phyloP scores from a whole-genome alignment of 495 filamentous ascomycete species.

The Neurospora sp. region DNA sequence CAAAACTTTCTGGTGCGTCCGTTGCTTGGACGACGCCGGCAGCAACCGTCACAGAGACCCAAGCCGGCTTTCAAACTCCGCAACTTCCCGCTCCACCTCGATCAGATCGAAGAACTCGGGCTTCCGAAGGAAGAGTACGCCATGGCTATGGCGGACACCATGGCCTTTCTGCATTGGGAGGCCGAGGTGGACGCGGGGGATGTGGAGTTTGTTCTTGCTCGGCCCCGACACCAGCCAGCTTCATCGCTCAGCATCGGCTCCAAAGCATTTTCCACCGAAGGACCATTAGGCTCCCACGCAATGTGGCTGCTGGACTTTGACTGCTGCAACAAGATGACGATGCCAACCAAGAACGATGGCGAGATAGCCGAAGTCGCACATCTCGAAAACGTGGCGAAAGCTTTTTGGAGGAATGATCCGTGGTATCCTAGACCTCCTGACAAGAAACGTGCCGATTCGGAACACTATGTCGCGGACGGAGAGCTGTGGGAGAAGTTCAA shows the following conservation, averaged over 20 bases:
- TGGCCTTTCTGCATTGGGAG: slow-evolving; percentile 38
- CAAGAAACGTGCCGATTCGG: not conserved
- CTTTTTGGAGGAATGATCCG: slow-evolving; percentile 33
- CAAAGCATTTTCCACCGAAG: too few species aligned
- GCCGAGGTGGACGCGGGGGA: slow-evolving; percentile 36
- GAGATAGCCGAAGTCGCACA: not conserved
- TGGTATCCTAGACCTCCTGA: slow-evolving; percentile 27
- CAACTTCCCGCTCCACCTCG: slow-evolving; percentile 39
- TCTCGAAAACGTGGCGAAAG: slow-evolving; percentile 21
- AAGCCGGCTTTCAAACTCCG: too few species aligned
- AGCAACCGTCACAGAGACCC: too few species aligned
- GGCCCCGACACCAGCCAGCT: not conserved
- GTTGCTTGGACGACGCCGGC: too few species aligned
- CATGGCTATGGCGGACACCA: slow-evolving; percentile 31
- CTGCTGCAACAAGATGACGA: slow-evolving; percentile 22
- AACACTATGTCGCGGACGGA: not conserved
- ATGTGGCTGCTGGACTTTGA: slow-evolving; percentile 43
- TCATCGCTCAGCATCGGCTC: not conserved
- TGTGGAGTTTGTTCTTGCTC: slow-evolving; percentile 43
- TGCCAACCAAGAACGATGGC: too few species aligned
- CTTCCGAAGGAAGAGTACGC: slow-evolving; percentile 17
- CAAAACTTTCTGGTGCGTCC: too few species aligned
- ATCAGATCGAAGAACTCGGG: slow-evolving; percentile 36
- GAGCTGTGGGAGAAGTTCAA: not conserved
- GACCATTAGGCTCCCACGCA: too few species aligned